phyloP scores from a whole-genome alignment of 179 eudicot species.

The Dionaea muscipula region DNA sequence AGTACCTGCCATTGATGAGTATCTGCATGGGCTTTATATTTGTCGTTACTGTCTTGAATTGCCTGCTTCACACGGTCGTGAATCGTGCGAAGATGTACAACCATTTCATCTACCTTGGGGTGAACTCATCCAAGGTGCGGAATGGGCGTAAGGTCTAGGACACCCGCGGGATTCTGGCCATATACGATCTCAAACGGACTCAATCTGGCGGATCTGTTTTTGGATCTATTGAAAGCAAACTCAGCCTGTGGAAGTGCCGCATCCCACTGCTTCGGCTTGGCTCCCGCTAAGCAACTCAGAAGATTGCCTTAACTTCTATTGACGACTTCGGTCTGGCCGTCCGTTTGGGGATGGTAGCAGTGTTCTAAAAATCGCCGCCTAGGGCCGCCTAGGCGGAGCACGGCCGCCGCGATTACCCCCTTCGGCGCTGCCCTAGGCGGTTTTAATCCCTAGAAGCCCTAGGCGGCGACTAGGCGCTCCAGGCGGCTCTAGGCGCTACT shows the following conservation, averaged over 20 bases:
- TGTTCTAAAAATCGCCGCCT: too few relatives aligned
- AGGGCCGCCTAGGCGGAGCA: too few relatives aligned
- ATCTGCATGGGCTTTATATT: too few relatives aligned
- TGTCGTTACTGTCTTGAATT: too few relatives aligned
- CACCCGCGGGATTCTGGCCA: not conserved
- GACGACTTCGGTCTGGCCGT: not conserved
- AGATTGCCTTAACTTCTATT: slow-evolving; percentile 8
- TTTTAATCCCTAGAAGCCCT: too few relatives aligned
- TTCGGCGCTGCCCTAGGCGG: too few relatives aligned
- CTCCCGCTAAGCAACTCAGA: not conserved
- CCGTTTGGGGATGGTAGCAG: too few relatives aligned
- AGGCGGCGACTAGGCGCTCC: too few relatives aligned
- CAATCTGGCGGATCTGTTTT: not conserved
- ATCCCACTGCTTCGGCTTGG: not conserved
- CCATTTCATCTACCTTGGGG: not conserved
- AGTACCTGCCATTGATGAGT: too few relatives aligned
- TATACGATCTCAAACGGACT: not conserved
- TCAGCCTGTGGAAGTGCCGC: not conserved
- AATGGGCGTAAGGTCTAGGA: not conserved
- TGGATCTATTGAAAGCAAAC: slow-evolving; percentile 6
- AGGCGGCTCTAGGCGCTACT: too few relatives aligned
- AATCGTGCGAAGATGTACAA: not conserved
- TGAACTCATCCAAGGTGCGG: not conserved
- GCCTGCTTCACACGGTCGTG: not conserved
- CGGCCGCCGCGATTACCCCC: too few relatives aligned